Evolutionary conservation across 1,284 basidiomycete genomes (phyloP), one percentile per base, ranked within the genome.

Genomic region (Melanopsichium pennsylvanicum): DNA sequence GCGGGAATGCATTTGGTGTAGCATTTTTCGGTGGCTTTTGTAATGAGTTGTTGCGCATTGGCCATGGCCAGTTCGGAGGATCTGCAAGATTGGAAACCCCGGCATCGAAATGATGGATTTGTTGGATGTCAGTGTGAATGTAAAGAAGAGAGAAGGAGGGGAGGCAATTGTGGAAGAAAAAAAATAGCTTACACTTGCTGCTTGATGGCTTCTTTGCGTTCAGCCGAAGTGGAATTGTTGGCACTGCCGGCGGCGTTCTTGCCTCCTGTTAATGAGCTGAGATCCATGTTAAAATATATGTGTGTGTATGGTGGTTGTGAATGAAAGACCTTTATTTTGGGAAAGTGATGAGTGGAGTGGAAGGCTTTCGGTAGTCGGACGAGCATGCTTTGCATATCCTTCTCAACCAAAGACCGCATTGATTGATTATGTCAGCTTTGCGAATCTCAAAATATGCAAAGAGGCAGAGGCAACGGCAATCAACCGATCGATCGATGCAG

Each of bases 21-120:
- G 59, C 78, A 80, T 49, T 80, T 80, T 42, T 79, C 75, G 11
- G 78, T 80, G 4, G 78, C 75, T 31, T 77, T 80, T 37, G 72
- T 74, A 48, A 80, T 78, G 18, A 80, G 67, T 39, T 78, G 74
- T 37, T 79, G 77, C 4, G 77, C 76, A 42, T 77, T 78, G 25
- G 75, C 75, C 72, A 76, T 75, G 7, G 72, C 71, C 1, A 74
- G 62, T 41, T 75, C 74, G 12, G 68, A 58, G 5, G 61, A 44
- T 1, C 67, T 66, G 25, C 16, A 9, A 18, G 10, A 9, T 34
- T 18, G 21, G 19, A 18, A 31, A 13, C 8, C 10, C 15, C 9
- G 7, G 7, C 8, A 29, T 8, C 27, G 27, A 29, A 13, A 29
- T 13, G 8, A 29, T 29, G 7, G 27, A 29, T 29, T 29, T 29